Evolutionary conservation across 352 stramenopile genomes (phyloP), one percentile per base, ranked within the genome.

Genomic region (Phytophthora multivora): DNA sequence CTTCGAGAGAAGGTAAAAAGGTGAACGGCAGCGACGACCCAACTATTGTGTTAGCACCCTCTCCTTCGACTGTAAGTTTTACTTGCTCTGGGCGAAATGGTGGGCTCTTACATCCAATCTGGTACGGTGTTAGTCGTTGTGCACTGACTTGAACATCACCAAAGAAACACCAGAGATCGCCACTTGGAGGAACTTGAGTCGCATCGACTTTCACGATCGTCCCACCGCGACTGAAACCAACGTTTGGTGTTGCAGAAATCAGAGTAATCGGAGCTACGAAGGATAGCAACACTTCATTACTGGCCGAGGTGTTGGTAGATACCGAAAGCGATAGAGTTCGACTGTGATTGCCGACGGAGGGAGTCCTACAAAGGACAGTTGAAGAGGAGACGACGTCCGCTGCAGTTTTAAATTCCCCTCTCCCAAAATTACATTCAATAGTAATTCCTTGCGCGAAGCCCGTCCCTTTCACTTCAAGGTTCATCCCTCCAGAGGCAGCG

Each of bases 161-260:
- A 49, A 85, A 85, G 3, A 71, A 15, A 39, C 76, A 85, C 21
- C 31, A 66, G 2, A 75, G 30, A 1, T 56, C 31, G 5, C 36
- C 43, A 26, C 23, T 23, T 30, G 2, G 30, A 49, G 52, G 40
- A 9, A 58, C 33, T 19, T 54, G 42, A 13, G 36, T 52, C 1
- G 71, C 57, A 4, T 72, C 30, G 40, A 85, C 18, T 26, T 26
- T 59, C 3, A 77, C 47, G 5, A 25, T 38, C 28, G 58, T 59
- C 11, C 71, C 70, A 9, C 75, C 75, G n/a, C 31, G 23, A 51
- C 51, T 55, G n/a, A 80, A 79, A 0, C 68, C 73, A 23, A 78
- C 50, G 16, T 18, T 50, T n/a, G 76, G 71, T 2, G 38, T 30
- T n/a, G 52, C 51, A 18, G 46, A 31, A 38, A 38, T 51, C 18